These are phyloP conservation scores for Tetratostichococcus sp. DNA, from an alignment of 139 green algal genomes.

Conservation along the genomic window DNA sequence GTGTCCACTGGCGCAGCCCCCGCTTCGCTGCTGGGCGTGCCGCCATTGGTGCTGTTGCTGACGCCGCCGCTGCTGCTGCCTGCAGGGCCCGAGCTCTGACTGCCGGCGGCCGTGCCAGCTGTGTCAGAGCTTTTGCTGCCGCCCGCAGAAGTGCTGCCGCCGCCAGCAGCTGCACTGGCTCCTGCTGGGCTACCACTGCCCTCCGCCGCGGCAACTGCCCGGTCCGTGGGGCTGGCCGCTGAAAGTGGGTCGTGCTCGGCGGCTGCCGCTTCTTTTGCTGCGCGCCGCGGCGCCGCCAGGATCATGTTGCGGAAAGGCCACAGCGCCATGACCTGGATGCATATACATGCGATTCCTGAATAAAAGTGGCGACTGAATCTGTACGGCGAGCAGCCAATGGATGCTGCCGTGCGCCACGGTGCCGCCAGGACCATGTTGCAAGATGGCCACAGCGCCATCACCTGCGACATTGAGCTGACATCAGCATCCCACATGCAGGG, in stretches of 20 bases:
- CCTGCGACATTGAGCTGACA: conserved; percentile 1
- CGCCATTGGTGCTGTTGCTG: background rate
- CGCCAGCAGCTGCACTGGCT: background rate
- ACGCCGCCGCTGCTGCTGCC: conserved; percentile 1
- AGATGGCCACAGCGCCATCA: conserved; percentile 48
- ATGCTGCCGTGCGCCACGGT: background rate
- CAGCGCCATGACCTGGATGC: conserved; percentile 38
- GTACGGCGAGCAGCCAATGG: background rate
- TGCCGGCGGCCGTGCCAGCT: too few relatives aligned
- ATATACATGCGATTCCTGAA: too few relatives aligned
- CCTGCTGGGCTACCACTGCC: too few relatives aligned
- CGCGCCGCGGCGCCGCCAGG: conserved; percentile 7
- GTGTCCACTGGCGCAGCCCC: too few relatives aligned
- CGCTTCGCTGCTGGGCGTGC: background rate
- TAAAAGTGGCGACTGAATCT: background rate
- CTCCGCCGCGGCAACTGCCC: background rate
- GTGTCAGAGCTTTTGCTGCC: too few relatives aligned
- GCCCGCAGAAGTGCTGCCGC: too few relatives aligned
- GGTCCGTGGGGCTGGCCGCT: background rate
- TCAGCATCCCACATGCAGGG: too few relatives aligned
- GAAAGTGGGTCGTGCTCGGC: conserved; percentile 6
- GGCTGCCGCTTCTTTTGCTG: background rate
- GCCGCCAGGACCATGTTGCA: conserved; percentile 26
- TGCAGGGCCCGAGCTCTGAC: too few relatives aligned
- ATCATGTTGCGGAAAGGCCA: conserved; percentile 45